These are phyloP conservation scores for Candida palmyrensis DNA, from an alignment of 805 yeast species.

Conservation along the genomic window DNA sequence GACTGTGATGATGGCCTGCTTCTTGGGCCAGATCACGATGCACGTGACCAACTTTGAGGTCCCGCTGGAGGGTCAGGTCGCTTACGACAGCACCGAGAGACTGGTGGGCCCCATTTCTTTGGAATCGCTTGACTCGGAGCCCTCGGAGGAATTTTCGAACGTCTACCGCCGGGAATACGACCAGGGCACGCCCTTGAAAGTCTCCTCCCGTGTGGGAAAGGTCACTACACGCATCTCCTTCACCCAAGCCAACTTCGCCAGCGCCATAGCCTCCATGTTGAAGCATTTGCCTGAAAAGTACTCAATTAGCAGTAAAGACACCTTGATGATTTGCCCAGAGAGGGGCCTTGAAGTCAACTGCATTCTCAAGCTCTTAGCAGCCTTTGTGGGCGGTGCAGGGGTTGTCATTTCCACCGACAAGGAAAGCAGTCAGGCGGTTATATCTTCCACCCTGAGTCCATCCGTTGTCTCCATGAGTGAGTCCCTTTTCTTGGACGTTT, in stretches of 20 bases:
- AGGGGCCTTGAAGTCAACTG: constrained; percentile 1
- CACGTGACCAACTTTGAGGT: constrained; percentile 27
- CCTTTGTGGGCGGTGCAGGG: constrained; percentile 22
- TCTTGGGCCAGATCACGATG: constrained; percentile 36
- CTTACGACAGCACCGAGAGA: not conserved
- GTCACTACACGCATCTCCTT: constrained; percentile 20
- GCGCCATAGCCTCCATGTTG: constrained; percentile 48
- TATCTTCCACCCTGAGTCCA: constrained; percentile 10
- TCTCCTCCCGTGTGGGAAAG: constrained; percentile 4
- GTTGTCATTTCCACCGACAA: constrained; percentile 11
- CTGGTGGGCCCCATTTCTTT: not conserved
- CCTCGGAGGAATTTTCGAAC: constrained; percentile 3
- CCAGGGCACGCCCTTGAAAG: constrained; percentile 6
- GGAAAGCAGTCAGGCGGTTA: constrained; percentile 12
- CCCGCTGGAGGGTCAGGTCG: not conserved
- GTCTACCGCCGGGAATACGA: constrained; percentile 2
- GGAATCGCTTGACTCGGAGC: not conserved
- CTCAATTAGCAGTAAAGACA: constrained; percentile 24
- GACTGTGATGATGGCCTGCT: constrained; percentile 38
- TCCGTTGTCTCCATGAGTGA: constrained; percentile 27
- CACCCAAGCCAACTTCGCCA: constrained; percentile 48
- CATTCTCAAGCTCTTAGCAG: constrained; percentile 37
- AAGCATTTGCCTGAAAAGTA: constrained; percentile 41
- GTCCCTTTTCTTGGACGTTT: constrained; percentile 11
- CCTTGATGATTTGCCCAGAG: constrained; percentile 16